Percentiles rank a stretch among this genome's conserved stretches.
phyloP scores from a whole-genome alignment of 139 green algal genomes.

The Ettlia oleoabundans region DNA sequence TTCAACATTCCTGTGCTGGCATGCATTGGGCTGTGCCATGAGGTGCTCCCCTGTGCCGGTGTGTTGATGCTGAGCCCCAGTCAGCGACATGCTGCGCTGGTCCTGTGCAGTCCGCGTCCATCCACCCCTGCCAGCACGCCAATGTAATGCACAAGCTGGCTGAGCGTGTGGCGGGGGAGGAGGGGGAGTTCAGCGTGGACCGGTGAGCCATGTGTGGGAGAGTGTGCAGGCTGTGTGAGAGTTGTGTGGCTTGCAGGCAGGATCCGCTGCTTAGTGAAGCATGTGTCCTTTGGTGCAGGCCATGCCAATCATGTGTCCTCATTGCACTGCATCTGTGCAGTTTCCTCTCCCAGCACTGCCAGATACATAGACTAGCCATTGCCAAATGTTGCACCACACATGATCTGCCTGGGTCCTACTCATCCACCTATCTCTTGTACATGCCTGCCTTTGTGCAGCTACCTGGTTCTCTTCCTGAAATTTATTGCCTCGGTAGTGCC shows the following conservation, averaged over 20 bases:
- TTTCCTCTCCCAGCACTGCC: too few species aligned
- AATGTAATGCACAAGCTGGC: conserved; percentile 84
- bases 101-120: conserved; percentile 29
- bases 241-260: background rate
- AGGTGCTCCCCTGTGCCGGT: too few species aligned
- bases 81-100: too few species aligned
- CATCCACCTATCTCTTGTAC: background rate
- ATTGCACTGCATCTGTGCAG: background rate
- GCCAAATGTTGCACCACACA: too few species aligned
- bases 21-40: too few species aligned
- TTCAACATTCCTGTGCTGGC: too few species aligned
- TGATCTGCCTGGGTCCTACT: too few species aligned
- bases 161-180: conserved; percentile 62
- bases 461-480: conserved; percentile 95
- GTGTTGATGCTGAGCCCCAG: too few species aligned
- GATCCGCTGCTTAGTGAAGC: too few species aligned
- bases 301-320: background rate
- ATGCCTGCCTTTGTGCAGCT: conserved; percentile 57
- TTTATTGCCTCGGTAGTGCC: conserved; percentile 95
- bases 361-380: too few species aligned
- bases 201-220: conserved; percentile 67
- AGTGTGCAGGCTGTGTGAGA: background rate
- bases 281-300: background rate
- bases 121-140: conserved; percentile 88
- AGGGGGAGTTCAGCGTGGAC: conserved; percentile 68